phyloP scores from a whole-genome alignment of 352 stramenopile species.

The Phytopythium delawarense region DNA sequence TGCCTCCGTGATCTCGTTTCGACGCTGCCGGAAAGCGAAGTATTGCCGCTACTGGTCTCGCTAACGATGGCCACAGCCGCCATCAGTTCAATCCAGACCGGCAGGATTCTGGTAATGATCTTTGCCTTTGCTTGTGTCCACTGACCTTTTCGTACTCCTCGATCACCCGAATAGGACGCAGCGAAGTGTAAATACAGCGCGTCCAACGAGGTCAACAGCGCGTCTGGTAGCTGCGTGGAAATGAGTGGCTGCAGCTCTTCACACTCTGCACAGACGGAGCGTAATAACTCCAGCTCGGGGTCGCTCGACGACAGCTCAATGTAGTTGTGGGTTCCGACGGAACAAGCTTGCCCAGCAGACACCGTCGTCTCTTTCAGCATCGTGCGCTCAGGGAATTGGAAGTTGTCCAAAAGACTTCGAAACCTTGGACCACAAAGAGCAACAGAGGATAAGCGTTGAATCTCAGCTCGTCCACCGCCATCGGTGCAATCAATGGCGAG shows the following conservation, averaged over 20 bases:
- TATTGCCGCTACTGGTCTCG: neutral
- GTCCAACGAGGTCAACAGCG: neutral
- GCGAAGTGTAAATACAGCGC: neutral
- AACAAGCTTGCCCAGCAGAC: constrained; percentile 8
- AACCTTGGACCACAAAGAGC: constrained; percentile 27
- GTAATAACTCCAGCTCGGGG: constrained; percentile 34
- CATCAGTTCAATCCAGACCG: neutral
- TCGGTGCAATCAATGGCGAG: neutral
- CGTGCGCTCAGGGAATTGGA: constrained; percentile 41
- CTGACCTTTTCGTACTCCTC: neutral
- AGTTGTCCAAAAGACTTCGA: constrained; percentile 48
- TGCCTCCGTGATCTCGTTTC: neutral
- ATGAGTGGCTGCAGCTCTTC: neutral
- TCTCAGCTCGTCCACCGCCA: neutral
- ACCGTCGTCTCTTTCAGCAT: constrained; percentile 44
- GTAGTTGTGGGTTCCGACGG: constrained; percentile 26
- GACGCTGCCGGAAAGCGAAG: neutral
- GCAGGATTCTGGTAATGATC: neutral
- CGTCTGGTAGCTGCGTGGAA: neutral
- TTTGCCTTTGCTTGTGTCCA: neutral
- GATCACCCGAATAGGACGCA: neutral
- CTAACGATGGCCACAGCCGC: neutral
- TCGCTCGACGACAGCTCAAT: constrained; percentile 39
- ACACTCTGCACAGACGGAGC: constrained; percentile 20
- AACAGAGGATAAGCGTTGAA: neutral